These are phyloP conservation scores for Alternaria panax DNA, from an alignment of 2,329 filamentous ascomycete genomes.

Conservation along the genomic window DNA sequence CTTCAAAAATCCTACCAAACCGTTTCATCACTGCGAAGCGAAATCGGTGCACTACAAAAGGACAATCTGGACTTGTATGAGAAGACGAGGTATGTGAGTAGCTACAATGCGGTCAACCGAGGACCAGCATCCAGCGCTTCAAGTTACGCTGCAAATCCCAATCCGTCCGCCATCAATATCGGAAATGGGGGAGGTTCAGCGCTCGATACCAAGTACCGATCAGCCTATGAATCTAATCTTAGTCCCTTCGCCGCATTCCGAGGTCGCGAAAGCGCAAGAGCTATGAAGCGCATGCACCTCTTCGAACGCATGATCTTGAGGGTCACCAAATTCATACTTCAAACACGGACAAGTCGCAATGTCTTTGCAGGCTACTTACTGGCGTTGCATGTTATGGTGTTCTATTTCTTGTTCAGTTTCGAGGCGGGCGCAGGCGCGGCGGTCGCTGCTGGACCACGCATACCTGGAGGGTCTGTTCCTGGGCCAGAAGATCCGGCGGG, in stretches of 20 bases:
- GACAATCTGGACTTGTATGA: slow-evolving; percentile 97
- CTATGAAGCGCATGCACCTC: slow-evolving; percentile 90
- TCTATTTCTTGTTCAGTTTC: slow-evolving; percentile 85
- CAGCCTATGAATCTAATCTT: slow-evolving; percentile 93
- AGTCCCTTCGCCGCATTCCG: slow-evolving; percentile 96
- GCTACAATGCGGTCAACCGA: slow-evolving; percentile 84
- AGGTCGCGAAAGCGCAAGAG: slow-evolving; percentile 88
- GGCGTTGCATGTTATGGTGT: slow-evolving; percentile 85
- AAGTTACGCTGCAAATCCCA: slow-evolving; percentile 70
- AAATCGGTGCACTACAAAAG: slow-evolving; percentile 90
- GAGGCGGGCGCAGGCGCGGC: slow-evolving; percentile 57
- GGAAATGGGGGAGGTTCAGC: slow-evolving; percentile 16
- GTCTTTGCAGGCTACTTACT: slow-evolving; percentile 93
- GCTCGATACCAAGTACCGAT: slow-evolving; percentile 77
- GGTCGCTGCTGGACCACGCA: slow-evolving; percentile 40
- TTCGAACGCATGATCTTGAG: slow-evolving; percentile 91
- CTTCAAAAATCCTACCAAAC: slow-evolving; percentile 82
- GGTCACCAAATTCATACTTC: slow-evolving; percentile 87
- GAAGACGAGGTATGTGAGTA: slow-evolving; percentile 95
- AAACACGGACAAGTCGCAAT: slow-evolving; percentile 89
- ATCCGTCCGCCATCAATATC: slow-evolving; percentile 75
- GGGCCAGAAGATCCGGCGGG: slow-evolving; percentile 31
- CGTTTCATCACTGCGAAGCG: slow-evolving; percentile 85
- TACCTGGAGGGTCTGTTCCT: slow-evolving; percentile 25
- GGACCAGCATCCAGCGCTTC: slow-evolving; percentile 66